Evolutionary conservation across 73 alveolate species (phyloP).

Genomic region (Paraurostyla sp.): DNA sequence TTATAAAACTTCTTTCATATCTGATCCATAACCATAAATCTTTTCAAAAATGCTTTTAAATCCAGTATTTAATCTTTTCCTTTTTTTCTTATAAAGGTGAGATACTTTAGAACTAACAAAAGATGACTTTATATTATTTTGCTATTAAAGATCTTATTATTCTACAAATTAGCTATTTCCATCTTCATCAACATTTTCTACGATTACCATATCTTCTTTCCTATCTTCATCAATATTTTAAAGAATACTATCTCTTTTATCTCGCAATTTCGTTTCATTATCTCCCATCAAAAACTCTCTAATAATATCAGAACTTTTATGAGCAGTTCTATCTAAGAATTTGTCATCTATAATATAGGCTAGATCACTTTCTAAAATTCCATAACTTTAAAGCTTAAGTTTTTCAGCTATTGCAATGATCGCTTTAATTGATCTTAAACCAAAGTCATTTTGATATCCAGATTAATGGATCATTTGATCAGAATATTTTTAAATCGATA

Average conservation of each 20-base stretch:
- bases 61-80: constrained; percentile 26
- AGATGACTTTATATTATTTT: not conserved
- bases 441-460: constrained; percentile 88
- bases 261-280: not conserved
- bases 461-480: constrained; percentile 76
- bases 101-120: not conserved
- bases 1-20: not conserved
- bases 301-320: not conserved
- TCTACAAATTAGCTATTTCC: too few relatives aligned
- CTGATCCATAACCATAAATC: constrained; percentile 6
- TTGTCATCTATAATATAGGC: constrained; percentile 34
- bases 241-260: not conserved
- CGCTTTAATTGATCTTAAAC: constrained; percentile 89
- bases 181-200: too few relatives aligned
- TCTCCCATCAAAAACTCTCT: not conserved
- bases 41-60: constrained; percentile 4
- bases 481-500: constrained; percentile 75
- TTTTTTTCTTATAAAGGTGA: not conserved
- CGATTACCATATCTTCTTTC: too few relatives aligned
- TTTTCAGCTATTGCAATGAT: constrained; percentile 72
- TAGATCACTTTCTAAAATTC: constrained; percentile 79
- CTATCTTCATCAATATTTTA: not conserved
- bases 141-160: too few relatives aligned
- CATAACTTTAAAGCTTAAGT: constrained; percentile 55
- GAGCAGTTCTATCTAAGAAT: not conserved